phyloP scores from a whole-genome alignment of 148 eudicot species.

The Spergularia marina region DNA sequence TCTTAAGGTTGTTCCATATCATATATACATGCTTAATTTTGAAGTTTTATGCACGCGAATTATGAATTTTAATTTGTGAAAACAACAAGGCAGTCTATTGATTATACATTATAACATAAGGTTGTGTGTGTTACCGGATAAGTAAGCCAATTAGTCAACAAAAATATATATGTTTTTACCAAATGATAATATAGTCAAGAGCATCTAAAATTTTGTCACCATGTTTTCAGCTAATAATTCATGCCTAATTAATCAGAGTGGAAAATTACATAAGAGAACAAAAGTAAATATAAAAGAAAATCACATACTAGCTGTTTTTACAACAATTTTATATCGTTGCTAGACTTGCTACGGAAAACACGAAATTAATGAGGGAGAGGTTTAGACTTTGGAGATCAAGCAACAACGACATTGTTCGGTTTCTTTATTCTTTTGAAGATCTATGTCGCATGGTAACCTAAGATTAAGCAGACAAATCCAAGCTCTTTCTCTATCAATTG shows the following conservation, averaged over 20 bases:
- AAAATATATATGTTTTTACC: too few relatives aligned
- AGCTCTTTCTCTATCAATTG: constrained; percentile 2
- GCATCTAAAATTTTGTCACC: background rate
- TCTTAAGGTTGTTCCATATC: too few relatives aligned
- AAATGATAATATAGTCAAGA: background rate
- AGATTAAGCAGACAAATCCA: constrained; percentile 6
- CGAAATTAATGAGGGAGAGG: background rate
- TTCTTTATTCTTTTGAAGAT: background rate
- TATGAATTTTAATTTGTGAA: too few relatives aligned
- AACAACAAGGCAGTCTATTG: too few relatives aligned
- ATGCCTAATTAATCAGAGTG: constrained; percentile 1
- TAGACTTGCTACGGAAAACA: background rate
- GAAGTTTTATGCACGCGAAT: too few relatives aligned
- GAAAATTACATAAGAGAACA: background rate
- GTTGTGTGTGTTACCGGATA: too few relatives aligned
- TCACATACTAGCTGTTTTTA: background rate
- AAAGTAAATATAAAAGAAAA: background rate
- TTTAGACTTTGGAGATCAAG: constrained; percentile 1
- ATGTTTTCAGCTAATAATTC: background rate
- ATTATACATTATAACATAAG: too few relatives aligned
- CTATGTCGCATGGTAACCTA: background rate
- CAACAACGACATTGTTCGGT: constrained; percentile 3
- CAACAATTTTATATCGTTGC: background rate
- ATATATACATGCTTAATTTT: too few relatives aligned
- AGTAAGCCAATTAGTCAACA: too few relatives aligned